These are phyloP conservation scores for Hanseniaspora thailandica DNA, from an alignment of 805 yeast species.

Conservation along the genomic window DNA sequence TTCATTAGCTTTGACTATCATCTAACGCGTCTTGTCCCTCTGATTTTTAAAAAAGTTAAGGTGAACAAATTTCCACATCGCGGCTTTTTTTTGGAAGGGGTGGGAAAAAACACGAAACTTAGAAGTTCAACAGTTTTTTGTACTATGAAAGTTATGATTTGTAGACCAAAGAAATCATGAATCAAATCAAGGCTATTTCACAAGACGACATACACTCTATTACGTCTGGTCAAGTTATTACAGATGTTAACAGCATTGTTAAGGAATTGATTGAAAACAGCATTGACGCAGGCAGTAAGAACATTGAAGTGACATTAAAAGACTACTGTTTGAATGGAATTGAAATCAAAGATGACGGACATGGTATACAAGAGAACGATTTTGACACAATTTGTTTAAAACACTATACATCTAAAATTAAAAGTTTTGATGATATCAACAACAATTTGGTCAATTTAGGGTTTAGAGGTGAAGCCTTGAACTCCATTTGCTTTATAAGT, in stretches of 20 bases:
- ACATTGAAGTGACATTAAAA: slow-evolving; percentile 54
- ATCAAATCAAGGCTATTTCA: slow-evolving; percentile 31
- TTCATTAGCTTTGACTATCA: too few species aligned
- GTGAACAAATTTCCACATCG: too few species aligned
- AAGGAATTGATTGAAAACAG: slow-evolving; percentile 84
- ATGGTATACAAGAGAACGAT: slow-evolving; percentile 46
- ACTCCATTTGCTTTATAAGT: slow-evolving; percentile 52
- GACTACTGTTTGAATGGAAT: slow-evolving; percentile 65
- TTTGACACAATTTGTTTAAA: slow-evolving; percentile 45
- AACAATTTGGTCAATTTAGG: slow-evolving; percentile 45
- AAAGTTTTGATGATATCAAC: slow-evolving; percentile 39
- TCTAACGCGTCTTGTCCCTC: too few species aligned
- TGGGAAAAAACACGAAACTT: background rate
- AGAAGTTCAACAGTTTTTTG: background rate
- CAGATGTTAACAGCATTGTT: slow-evolving; percentile 61
- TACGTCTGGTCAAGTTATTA: slow-evolving; percentile 88
- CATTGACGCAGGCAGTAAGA: slow-evolving; percentile 63
- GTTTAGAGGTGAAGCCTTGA: slow-evolving; percentile 72
- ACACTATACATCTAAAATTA: slow-evolving; percentile 57
- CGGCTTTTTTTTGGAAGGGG: background rate
- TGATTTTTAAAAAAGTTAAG: too few species aligned
- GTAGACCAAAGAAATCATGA: background rate
- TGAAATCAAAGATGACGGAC: slow-evolving; percentile 58
- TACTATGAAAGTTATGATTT: too few species aligned
- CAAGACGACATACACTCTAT: slow-evolving; percentile 53